Base-by-base conservation (phyloP, 139 green algal species). In the Pleodorina starrii region DNA sequence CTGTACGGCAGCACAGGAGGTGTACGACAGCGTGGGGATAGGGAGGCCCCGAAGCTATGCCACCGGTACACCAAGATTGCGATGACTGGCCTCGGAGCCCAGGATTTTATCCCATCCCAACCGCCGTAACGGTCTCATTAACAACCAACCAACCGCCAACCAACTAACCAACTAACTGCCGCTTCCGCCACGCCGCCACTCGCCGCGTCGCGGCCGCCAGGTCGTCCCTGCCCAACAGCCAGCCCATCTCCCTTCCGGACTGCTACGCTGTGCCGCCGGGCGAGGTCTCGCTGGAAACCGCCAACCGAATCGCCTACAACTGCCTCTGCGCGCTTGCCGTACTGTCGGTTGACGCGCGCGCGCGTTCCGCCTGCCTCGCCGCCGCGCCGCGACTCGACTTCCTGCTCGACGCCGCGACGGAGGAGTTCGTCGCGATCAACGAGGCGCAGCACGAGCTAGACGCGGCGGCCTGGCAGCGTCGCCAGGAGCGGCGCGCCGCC, bases 281-380 rank as follows among this genome's bases (percentile, higher is more conserved):
- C 21, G 40, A 88, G 82, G 82, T 88, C 1, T 88, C 82, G 6
- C 46, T 88, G 21, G 66, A 57, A 29, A 54, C 82, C n/a, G 60
- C 82, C 75, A 92, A 92, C 84, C 75, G 84, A 2, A 44, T 92
- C n/a, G 51, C 75, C 35, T 90, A 85, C 59, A 80, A 90, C 68
- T 83, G 74, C 77, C 76, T 92, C 48, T 85, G 84, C 11, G 90
- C 90, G n/a, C 84, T 92, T 35, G 77, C 46, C 2, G 84, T 92
- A 46, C 78, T 92, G 84, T 84, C 84, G 0, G 84, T 92, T 12
- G 90, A 92, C 46, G 29, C 43, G 5, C 43, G 27, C 19, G 90
- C 90, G 25, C 66, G 90, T 1, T 46, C 76, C 9, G 78, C 68
- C 16, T 74, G 54, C 32, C 46, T 87, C 29, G 71, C 80, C 38